Conservation (phyloP, 2,329 filamentous ascomycete genomes). For the Phialophora chinensis region DNA sequence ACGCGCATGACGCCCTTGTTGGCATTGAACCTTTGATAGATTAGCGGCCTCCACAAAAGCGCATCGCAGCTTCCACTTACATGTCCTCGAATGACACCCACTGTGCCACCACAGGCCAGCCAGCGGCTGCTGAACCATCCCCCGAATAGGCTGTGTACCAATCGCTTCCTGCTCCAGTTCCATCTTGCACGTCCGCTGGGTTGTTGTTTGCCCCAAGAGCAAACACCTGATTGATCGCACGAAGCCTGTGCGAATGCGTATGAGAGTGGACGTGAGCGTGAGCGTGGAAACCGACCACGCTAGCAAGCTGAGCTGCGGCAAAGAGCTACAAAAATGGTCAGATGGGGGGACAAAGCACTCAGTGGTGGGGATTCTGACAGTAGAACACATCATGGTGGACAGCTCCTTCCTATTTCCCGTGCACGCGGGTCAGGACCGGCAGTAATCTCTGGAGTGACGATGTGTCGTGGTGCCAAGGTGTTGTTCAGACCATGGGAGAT, state of each 20-base stretch:
- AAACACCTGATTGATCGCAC: conserved; percentile 9
- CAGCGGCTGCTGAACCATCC: conserved; percentile 39
- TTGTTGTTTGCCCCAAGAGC: conserved; percentile 7
- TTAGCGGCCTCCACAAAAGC: not conserved
- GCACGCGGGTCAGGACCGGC: not conserved
- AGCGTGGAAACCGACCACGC: not conserved
- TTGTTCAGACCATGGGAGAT: not conserved
- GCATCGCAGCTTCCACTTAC: conserved; percentile 24
- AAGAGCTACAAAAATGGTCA: conserved; percentile 6
- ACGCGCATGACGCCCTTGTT: conserved; percentile 14
- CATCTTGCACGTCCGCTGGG: conserved; percentile 13
- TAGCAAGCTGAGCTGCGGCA: not conserved
- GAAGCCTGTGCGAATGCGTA: not conserved
- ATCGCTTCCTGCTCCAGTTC: conserved; percentile 34
- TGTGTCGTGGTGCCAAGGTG: not conserved
- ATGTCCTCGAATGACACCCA: conserved; percentile 44
- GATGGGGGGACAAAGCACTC: not conserved
- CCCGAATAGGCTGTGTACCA: conserved; percentile 42
- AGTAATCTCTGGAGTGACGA: not conserved
- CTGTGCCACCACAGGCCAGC: conserved; percentile 42
- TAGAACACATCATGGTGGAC: conserved; percentile 4
- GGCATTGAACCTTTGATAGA: conserved; percentile 8
- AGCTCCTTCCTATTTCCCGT: not conserved
- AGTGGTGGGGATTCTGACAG: not conserved
- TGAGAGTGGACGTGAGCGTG: not conserved